Evolutionary conservation across 176 grass and related monocot genomes (phyloP), one percentile per base, ranked within the genome.

Genomic region (Otatea glauca): DNA sequence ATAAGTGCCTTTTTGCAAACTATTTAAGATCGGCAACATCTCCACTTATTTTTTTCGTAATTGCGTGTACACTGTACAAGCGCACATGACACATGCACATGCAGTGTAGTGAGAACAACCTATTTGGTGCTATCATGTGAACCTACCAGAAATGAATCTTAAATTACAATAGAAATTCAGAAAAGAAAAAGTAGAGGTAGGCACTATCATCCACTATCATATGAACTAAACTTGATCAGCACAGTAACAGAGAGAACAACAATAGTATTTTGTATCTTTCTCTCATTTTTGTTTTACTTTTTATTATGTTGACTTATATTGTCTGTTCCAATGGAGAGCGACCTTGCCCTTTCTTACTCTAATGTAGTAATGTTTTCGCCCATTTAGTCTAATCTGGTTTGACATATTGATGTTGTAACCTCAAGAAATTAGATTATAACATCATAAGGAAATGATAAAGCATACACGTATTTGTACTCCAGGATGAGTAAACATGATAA

Each of bases 121-220:
- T 81, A 81, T 80, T 21, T 73, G 17, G 37, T 81, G 38, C 17
- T 58, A 81, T 45, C 61, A 25, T 74, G 37, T 81, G 23, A 74
- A 86, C 25, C 39, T 32, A 43, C 12, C 8, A 7, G 70, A 74
- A 53, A 54, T 61, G 45, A 42, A 24, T 27, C 4, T 3, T 37
- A 32, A 54, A 82, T 81, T 27, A 18, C 0, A 2, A n/a, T 54
- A 68, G 13, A 4, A 7, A 42, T 21, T 66, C 2, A 23, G 21
- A 25, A 25, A 25, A 49, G 13, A 49, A 25, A 12, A 80, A 2
- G n/a, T 42, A 41, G 21, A 81, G 44, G 18, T 67, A 66, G 24
- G 18, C 32, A 11, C 42, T 79, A 35, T 48, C 20, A 49, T 60
- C 42, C 23, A 65, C 41, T 5, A 18, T 49, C 59, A 13, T 34